A percentile compares a stretch with the other conserved stretches of the same genome.
These are phyloP conservation scores for Trametes cubensis DNA, from an alignment of 768 basidiomycete genomes.

Conservation along the genomic window DNA sequence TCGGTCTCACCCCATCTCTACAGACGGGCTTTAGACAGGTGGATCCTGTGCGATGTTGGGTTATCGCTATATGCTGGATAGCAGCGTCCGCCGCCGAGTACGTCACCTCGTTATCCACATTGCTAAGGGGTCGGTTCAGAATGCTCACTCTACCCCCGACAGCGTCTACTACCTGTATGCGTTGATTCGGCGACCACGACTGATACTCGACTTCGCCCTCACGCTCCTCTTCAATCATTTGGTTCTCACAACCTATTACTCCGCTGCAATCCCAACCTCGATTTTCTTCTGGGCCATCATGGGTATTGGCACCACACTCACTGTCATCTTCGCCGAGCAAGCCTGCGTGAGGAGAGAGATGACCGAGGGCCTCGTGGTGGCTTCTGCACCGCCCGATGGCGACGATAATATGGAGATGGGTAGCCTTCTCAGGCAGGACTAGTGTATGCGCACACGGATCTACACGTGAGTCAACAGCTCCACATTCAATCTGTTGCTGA, in stretches of 20 bases:
- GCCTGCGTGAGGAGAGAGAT: slow-evolving; percentile 90
- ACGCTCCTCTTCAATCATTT: slow-evolving; percentile 92
- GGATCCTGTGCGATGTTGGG: slow-evolving; percentile 86
- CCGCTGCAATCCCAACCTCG: slow-evolving; percentile 80
- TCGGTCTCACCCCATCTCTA: slow-evolving; percentile 60
- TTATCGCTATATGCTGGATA: slow-evolving; percentile 87
- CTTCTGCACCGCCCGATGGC: slow-evolving; percentile 41
- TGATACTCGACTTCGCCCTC: slow-evolving; percentile 92
- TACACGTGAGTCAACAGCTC: not conserved
- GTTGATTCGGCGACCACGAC: slow-evolving; percentile 86
- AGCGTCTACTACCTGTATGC: slow-evolving; percentile 83
- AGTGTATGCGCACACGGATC: not conserved
- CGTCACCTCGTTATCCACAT: slow-evolving; percentile 39
- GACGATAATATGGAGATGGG: slow-evolving; percentile 59
- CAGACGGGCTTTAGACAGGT: slow-evolving; percentile 62
- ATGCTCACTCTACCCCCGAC: slow-evolving; percentile 36
- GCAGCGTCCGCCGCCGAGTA: slow-evolving; percentile 83
- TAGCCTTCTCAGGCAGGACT: slow-evolving; percentile 51
- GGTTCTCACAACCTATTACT: slow-evolving; percentile 92
- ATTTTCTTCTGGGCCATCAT: slow-evolving; percentile 91
- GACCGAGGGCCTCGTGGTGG: slow-evolving; percentile 74
- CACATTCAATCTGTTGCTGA: not conserved
- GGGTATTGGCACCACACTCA: slow-evolving; percentile 66
- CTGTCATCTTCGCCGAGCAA: slow-evolving; percentile 85
- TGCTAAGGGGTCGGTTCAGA: not conserved